Evolutionary conservation across 2,329 filamentous ascomycete genomes (phyloP), one percentile per base, ranked within the genome.

Genomic region (Stagonosporopsis rhizophila): DNA sequence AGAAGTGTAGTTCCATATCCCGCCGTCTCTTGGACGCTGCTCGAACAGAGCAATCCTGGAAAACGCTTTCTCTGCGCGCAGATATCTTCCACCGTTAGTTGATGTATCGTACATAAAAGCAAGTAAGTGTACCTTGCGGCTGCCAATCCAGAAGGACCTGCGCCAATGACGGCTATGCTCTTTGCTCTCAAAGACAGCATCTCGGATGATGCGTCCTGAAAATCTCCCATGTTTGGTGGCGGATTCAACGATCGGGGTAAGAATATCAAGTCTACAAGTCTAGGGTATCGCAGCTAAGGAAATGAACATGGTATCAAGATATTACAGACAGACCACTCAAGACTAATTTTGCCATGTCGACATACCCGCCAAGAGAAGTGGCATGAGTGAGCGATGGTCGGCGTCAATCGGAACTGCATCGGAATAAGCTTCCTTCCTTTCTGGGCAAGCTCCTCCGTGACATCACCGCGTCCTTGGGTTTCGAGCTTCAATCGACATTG

Each of bases 1-100:
- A 25, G 80, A 78, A 60, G 83, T 87, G 74, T 96, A 92, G 68
- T 92, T 89, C 94, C 94, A 98, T 9, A 95, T 85, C 2, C 95
- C 94, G 54, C 92, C 94, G 6, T 89, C 84, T 44, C 85, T 82
- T 40, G 82, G 79, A 62, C 92, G 87, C 75, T 96, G 91, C 76
- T 98, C 95, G 68, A 90, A 96, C 35, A 97, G 76, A 57, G 87
- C 85, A 57, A 98, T 87, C 27, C 80, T 83, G 12, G 86, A 78
- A 68, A 95, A 95, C 1, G 72, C 80, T 69, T 82, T 89, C 66
- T 90, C 92, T 0, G 89, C 91, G 11, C 85, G 73, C 17, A 97
- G 81, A 69, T 93, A 93, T 64, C 84, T 86, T 49, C 12, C 14
- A 25, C 55, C 2, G 20, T 58, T 28, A 53, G 47, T 54, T 1